Percentiles rank a stretch among this genome's conserved stretches.
phyloP scores from a whole-genome alignment of 306 rosid species.

The Cajanus cajan region DNA sequence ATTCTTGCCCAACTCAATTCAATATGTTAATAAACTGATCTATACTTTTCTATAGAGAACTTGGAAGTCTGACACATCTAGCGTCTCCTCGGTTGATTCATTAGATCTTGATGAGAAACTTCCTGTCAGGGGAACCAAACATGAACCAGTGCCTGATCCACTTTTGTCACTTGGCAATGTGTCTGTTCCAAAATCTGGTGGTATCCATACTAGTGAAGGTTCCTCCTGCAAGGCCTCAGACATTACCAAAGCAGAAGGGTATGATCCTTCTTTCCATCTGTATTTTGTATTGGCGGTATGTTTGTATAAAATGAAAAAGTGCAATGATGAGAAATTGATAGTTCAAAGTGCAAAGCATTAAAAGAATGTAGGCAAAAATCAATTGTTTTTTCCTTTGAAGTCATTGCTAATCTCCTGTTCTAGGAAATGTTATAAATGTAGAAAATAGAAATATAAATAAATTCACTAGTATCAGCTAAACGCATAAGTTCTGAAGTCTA shows the following conservation, averaged over 20 bases:
- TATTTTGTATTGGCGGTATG: neutral
- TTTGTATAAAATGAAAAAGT: neutral
- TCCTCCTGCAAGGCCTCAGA: conserved; percentile 27
- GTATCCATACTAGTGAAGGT: conserved; percentile 27
- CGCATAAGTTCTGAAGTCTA: neutral
- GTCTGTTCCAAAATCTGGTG: conserved; percentile 33
- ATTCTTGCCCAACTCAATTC: conserved; percentile 7
- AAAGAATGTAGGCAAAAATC: neutral
- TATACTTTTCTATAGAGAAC: conserved; percentile 42
- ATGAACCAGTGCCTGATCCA: conserved; percentile 57
- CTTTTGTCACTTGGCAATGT: conserved; percentile 47
- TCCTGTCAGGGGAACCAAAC: conserved; percentile 33
- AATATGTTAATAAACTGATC: conserved; percentile 14
- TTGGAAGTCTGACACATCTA: conserved; percentile 45
- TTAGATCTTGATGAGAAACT: conserved; percentile 39
- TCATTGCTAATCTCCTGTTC: neutral
- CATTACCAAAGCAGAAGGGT: conserved; percentile 48
- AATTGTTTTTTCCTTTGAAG: neutral
- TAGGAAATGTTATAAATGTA: conserved; percentile 6
- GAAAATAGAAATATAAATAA: conserved; percentile 9
- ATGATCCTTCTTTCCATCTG: conserved; percentile 23
- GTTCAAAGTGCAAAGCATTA: neutral
- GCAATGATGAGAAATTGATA: neutral
- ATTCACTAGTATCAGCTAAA: neutral
- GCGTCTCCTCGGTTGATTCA: conserved; percentile 30